These are phyloP conservation scores for Acanthamoeba divionensis DNA, from an alignment of 208 protist species.

Conservation along the genomic window DNA sequence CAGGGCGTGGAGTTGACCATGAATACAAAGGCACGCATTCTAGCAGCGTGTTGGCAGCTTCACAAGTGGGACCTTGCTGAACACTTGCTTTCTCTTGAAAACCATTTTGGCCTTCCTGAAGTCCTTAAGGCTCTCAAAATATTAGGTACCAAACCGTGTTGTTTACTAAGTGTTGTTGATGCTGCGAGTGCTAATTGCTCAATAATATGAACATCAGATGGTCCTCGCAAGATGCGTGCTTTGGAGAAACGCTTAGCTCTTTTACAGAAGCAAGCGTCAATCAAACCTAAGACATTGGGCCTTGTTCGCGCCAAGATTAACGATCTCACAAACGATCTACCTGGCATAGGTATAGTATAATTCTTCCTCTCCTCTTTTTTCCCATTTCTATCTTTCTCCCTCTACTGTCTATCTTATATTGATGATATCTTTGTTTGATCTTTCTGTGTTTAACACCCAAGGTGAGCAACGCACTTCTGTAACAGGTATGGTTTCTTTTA, in stretches of 20 bases:
- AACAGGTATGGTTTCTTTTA: no score
- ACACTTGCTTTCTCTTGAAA: constrained; percentile 22
- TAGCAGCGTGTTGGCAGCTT: constrained; percentile 32
- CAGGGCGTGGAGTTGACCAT: constrained; percentile 47
- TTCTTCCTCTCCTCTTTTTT: background rate
- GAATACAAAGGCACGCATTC: constrained; percentile 2
- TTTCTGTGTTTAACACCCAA: background rate
- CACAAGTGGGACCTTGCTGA: background rate
- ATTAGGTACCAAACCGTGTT: background rate
- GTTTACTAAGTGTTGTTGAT: no score
- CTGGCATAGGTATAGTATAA: background rate
- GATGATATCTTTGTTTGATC: background rate
- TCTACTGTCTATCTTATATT: background rate
- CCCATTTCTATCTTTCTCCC: background rate
- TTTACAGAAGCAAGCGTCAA: constrained; percentile 40
- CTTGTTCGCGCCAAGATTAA: constrained; percentile 37
- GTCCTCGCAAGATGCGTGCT: background rate
- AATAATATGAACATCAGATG: background rate
- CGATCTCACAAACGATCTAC: constrained; percentile 40
- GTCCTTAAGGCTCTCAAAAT: constrained; percentile 50
- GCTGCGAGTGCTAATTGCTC: background rate
- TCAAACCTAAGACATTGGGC: constrained; percentile 11
- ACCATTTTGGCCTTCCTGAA: constrained; percentile 22
- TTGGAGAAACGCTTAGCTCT: constrained; percentile 28
- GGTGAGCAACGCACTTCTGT: constrained; percentile 10